These are phyloP conservation scores for Colletotrichum gloeosporioides DNA, from an alignment of 2,329 filamentous ascomycete species.

Conservation along the genomic window DNA sequence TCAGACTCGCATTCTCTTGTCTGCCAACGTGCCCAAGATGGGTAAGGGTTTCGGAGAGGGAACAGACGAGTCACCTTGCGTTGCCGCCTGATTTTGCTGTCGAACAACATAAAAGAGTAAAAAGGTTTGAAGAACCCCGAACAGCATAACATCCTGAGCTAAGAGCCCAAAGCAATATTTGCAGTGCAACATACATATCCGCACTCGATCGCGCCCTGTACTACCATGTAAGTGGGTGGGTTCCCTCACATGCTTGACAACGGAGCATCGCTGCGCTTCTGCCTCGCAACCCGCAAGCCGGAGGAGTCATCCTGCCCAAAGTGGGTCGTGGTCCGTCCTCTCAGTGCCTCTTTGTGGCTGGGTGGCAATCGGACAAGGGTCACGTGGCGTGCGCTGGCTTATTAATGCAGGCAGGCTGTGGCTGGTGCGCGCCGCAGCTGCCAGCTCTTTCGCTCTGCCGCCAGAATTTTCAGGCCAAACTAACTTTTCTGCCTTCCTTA, in stretches of 20 bases:
- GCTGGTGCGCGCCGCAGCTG: background rate
- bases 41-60: background rate
- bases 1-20: background rate
- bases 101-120: background rate
- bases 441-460: background rate
- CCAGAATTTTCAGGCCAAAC: constrained; percentile 19
- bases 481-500: constrained; percentile 14
- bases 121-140: background rate
- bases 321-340: background rate
- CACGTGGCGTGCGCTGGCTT: constrained; percentile 3
- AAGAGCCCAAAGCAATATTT: background rate
- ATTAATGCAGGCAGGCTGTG: background rate
- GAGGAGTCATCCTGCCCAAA: background rate
- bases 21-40: background rate
- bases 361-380: background rate
- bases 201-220: background rate
- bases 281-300: background rate
- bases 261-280: background rate
- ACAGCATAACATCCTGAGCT: background rate
- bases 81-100: constrained; percentile 3
- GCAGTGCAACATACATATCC: background rate
- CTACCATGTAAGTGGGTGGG: background rate
- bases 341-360: background rate
- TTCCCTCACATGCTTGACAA: constrained; percentile 1
- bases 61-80: background rate